Percentiles rank a stretch among this genome's conserved stretches.
These are phyloP conservation scores for Tolypocladium album DNA, from an alignment of 2,329 filamentous ascomycete genomes.

Conservation along the genomic window DNA sequence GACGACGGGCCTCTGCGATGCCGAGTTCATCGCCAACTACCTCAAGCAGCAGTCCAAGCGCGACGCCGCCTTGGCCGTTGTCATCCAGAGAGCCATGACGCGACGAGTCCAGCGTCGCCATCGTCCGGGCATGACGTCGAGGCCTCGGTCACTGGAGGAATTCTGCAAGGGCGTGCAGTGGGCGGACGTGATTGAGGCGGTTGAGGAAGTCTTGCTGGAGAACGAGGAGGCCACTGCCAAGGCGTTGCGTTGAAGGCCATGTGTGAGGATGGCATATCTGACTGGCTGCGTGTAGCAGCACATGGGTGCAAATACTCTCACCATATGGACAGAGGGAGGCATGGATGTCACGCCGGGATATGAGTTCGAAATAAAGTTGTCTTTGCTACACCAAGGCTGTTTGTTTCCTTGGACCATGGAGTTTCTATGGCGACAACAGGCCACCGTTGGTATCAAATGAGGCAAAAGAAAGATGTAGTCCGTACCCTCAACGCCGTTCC, in stretches of 20 bases:
- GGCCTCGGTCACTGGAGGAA: conserved; percentile 18
- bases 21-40: conserved; percentile 19
- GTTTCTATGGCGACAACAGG: neutral
- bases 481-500: neutral
- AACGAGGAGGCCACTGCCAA: conserved; percentile 10
- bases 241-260: conserved; percentile 6
- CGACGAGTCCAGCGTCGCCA: conserved; percentile 10
- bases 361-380: neutral
- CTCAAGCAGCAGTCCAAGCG: conserved; percentile 24
- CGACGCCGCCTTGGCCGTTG: conserved; percentile 20
- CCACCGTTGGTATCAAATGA: neutral
- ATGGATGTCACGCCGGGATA: neutral
- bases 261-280: neutral
- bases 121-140: conserved; percentile 1
- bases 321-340: neutral
- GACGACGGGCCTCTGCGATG: conserved; percentile 17
- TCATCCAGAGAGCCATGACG: conserved; percentile 21
- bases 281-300: neutral
- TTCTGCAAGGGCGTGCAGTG: conserved; percentile 20
- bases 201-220: conserved; percentile 17
- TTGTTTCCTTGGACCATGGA: neutral
- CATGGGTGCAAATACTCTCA: neutral
- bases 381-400: neutral
- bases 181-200: conserved; percentile 21
- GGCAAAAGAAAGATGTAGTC: too few species aligned